Evolutionary conservation across 352 stramenopile species (phyloP).

Genomic region (Globisporangium mamillatum): DNA sequence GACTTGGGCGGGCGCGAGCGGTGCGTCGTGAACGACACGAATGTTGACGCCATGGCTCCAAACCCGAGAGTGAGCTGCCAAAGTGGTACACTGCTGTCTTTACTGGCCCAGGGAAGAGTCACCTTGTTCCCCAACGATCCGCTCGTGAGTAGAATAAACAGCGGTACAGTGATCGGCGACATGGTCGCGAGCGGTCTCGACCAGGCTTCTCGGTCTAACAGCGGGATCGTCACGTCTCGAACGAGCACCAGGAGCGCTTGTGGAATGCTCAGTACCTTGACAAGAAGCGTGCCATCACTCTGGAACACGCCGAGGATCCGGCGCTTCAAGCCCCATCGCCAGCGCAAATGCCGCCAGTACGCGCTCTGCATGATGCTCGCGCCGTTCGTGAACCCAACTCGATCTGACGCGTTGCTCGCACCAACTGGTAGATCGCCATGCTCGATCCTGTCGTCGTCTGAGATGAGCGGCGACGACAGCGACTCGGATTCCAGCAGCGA

Average conservation of each 20-base stretch:
- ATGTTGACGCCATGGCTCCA: conserved; percentile 44
- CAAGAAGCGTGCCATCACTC: conserved; percentile 35
- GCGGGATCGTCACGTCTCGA: conserved; percentile 66
- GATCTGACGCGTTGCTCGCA: neutral
- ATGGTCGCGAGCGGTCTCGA: conserved; percentile 84
- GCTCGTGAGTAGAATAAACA: conserved; percentile 80
- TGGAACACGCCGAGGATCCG: conserved; percentile 41
- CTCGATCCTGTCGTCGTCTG: conserved; percentile 37
- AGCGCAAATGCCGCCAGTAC: conserved; percentile 72
- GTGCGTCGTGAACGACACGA: conserved; percentile 67
- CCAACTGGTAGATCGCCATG: conserved; percentile 2
- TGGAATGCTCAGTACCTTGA: conserved; percentile 54
- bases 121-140: conserved; percentile 18
- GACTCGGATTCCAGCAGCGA: conserved; percentile 20
- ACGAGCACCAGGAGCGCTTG: conserved; percentile 47
- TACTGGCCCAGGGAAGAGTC: conserved; percentile 20
- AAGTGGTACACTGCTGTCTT: conserved; percentile 28
- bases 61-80: conserved; percentile 36
- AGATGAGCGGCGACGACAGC: conserved; percentile 61
- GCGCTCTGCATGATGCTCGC: conserved; percentile 40
- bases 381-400: conserved; percentile 35
- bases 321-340: conserved; percentile 62
- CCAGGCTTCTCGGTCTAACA: conserved; percentile 68
- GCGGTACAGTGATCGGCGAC: conserved; percentile 74
- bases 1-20: conserved; percentile 56